Conservation (phyloP, 2,329 filamentous ascomycete genomes). For the Emydomyces testavorans region DNA sequence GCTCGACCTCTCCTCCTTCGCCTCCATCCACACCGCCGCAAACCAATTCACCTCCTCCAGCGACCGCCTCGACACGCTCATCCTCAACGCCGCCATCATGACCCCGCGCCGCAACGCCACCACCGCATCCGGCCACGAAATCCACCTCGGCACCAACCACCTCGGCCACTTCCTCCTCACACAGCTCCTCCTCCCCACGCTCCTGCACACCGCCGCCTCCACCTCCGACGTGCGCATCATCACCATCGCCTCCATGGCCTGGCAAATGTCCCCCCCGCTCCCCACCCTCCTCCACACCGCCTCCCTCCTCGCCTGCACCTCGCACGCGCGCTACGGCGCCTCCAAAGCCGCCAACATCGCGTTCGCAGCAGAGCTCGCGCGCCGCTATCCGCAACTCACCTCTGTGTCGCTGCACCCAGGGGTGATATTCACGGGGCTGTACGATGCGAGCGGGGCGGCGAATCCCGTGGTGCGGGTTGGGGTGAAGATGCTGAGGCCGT, state of each 20-base stretch:
- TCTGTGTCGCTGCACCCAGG: conserved; percentile 43
- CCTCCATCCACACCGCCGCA: conserved; percentile 38
- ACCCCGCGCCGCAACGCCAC: conserved; percentile 25
- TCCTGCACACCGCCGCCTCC: conserved; percentile 27
- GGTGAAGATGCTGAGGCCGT: conserved; percentile 14
- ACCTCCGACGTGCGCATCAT: conserved; percentile 27
- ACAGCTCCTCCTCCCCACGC: conserved; percentile 33
- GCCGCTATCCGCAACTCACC: conserved; percentile 34
- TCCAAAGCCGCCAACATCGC: conserved; percentile 43
- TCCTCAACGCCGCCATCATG: conserved; percentile 41
- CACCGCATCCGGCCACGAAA: conserved; percentile 35
- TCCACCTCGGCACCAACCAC: conserved; percentile 39
- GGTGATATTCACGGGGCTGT: conserved; percentile 34
- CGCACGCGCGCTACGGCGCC: conserved; percentile 41
- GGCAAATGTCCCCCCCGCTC: conserved; percentile 24
- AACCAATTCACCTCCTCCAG: conserved; percentile 31
- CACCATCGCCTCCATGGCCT: conserved; percentile 30
- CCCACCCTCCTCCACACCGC: conserved; percentile 31
- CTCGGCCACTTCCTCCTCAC: conserved; percentile 38
- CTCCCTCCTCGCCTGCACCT: conserved; percentile 26
- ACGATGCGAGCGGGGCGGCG: conserved; percentile 23
- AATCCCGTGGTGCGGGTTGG: conserved; percentile 20
- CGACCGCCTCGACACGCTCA: conserved; percentile 36
- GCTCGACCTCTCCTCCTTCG: conserved; percentile 42
- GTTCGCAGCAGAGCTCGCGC: conserved; percentile 35